These are phyloP conservation scores for Xylaria sp. DNA, from an alignment of 2,329 filamentous ascomycete species.

Conservation along the genomic window DNA sequence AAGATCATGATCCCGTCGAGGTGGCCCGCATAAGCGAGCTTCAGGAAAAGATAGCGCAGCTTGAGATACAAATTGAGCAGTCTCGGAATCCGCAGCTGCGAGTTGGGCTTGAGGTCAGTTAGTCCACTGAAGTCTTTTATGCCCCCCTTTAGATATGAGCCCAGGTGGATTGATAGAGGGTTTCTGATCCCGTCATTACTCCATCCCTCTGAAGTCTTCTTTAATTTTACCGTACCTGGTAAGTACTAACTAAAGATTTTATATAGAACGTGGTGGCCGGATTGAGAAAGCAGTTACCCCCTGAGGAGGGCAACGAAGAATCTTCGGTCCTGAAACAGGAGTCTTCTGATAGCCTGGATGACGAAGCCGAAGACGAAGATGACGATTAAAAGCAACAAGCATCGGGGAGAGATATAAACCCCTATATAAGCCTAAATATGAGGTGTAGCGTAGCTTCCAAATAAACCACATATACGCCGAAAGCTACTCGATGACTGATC, in stretches of 20 bases:
- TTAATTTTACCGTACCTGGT: background rate
- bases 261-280: conserved; percentile 42
- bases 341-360: background rate
- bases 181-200: background rate
- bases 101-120: conserved; percentile 42
- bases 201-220: background rate
- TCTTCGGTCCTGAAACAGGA: background rate
- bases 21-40: conserved; percentile 42
- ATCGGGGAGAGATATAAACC: background rate
- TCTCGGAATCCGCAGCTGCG: conserved; percentile 45
- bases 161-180: background rate
- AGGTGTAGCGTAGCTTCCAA: background rate
- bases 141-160: background rate
- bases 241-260: background rate
- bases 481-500: background rate
- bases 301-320: conserved; percentile 19
- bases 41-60: conserved; percentile 45
- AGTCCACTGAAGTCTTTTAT: background rate
- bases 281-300: conserved; percentile 43
- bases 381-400: background rate
- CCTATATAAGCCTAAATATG: background rate
- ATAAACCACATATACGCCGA: background rate
- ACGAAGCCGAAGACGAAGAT: background rate
- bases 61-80: conserved; percentile 44
- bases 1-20: conserved; percentile 37